Percentiles rank a stretch among this genome's conserved stretches.
These are phyloP conservation scores for Kodamaea sp. DNA, from an alignment of 1,139 yeast genomes.

Conservation along the genomic window DNA sequence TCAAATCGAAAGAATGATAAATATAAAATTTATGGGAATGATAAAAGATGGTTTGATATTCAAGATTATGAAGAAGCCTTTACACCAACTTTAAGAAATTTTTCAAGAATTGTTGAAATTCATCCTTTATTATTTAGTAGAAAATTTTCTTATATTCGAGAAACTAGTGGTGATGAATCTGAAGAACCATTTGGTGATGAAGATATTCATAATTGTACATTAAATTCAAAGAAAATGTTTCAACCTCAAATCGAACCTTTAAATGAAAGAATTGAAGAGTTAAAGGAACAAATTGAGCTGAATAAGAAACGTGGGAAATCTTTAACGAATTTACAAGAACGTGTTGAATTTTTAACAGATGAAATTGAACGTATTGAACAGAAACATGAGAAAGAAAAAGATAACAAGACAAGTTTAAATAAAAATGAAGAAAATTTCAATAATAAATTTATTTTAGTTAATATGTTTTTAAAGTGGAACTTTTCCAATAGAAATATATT, in stretches of 20 bases:
- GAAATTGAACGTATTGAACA: slow-evolving; percentile 18
- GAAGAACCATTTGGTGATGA: slow-evolving; percentile 25
- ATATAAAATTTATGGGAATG: slow-evolving; percentile 31
- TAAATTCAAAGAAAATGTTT: slow-evolving; percentile 25
- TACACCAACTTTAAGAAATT: slow-evolving; percentile 23
- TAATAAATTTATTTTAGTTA: slow-evolving; percentile 38
- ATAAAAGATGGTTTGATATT: slow-evolving; percentile 40
- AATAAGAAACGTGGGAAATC: slow-evolving; percentile 10
- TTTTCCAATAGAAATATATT: slow-evolving; percentile 33
- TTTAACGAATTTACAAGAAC: slow-evolving; percentile 14
- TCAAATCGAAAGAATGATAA: slow-evolving; percentile 7
- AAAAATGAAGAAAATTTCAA: slow-evolving; percentile 28
- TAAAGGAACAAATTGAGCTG: slow-evolving; percentile 21
- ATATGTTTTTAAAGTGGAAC: slow-evolving; percentile 46
- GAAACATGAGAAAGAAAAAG: neutral
- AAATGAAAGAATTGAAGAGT: slow-evolving; percentile 26
- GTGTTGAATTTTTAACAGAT: slow-evolving; percentile 23
- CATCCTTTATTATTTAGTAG: slow-evolving; percentile 37
- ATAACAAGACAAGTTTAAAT: neutral
- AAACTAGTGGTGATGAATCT: slow-evolving; percentile 22
- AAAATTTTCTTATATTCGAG: slow-evolving; percentile 38
- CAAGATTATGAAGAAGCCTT: slow-evolving; percentile 43
- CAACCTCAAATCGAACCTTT: slow-evolving; percentile 29
- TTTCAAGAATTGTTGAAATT: slow-evolving; percentile 23
- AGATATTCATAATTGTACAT: slow-evolving; percentile 30